Percentiles rank a stretch among this genome's conserved stretches.
phyloP scores from a whole-genome alignment of 148 eudicot species.

The Rhododendron molle region DNA sequence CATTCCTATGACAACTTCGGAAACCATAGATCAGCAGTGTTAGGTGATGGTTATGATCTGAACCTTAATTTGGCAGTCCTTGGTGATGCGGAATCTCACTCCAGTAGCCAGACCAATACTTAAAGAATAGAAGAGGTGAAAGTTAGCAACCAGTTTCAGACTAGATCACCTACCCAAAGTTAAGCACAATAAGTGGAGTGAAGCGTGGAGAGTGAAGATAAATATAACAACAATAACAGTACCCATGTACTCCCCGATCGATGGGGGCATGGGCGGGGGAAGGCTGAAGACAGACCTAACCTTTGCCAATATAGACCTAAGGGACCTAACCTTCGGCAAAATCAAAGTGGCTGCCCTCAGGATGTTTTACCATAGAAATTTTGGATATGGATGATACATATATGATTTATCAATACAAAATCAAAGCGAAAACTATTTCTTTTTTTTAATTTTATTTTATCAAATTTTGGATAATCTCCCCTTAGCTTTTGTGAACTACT shows the following conservation, averaged over 20 bases:
- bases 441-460: no score
- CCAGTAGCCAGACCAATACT: background rate
- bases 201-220: background rate
- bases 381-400: background rate
- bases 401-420: background rate
- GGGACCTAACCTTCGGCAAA: background rate
- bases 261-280: no score
- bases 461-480: background rate
- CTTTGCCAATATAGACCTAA: no score
- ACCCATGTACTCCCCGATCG: background rate
- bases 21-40: background rate
- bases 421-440: background rate
- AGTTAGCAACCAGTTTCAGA: background rate
- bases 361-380: background rate
- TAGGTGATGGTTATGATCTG: background rate
- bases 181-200: background rate
- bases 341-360: background rate
- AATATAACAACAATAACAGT: background rate
- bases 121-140: background rate
- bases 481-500: background rate
- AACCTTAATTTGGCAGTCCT: background rate
- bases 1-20: background rate
- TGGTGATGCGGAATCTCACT: background rate
- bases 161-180: background rate
- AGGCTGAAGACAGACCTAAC: no score